These are phyloP conservation scores for Suhomyces prunicola DNA, from an alignment of 805 yeast species.

Conservation along the genomic window DNA sequence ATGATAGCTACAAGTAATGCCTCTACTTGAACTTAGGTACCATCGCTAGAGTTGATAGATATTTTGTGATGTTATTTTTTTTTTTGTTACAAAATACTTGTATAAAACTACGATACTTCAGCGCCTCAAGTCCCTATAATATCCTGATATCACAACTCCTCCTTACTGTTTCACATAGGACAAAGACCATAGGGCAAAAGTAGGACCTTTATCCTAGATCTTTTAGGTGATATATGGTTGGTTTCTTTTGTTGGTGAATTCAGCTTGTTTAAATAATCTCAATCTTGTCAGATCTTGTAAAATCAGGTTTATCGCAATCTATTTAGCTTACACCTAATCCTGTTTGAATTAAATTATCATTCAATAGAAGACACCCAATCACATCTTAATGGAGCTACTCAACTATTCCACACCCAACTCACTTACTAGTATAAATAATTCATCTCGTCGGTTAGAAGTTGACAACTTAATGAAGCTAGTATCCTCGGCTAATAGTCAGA, in stretches of 20 bases:
- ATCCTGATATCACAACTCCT: not conserved
- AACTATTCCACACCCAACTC: slow-evolving; percentile 1
- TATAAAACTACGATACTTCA: slow-evolving; percentile 7
- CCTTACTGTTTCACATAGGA: slow-evolving; percentile 4
- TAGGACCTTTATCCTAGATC: slow-evolving; percentile 1
- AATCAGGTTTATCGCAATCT: not conserved
- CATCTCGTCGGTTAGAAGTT: slow-evolving; percentile 2
- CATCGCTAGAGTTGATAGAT: not conserved
- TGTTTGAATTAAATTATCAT: not conserved
- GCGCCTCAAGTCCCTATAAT: slow-evolving; percentile 3
- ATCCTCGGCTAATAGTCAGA: not conserved
- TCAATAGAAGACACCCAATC: not conserved
- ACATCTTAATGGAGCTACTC: slow-evolving; percentile 4
- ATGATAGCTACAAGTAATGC: not conserved
- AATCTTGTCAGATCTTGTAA: slow-evolving; percentile 5
- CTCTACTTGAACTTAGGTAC: not conserved
- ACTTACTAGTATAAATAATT: not conserved
- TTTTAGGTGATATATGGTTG: not conserved
- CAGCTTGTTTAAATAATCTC: slow-evolving; percentile 2
- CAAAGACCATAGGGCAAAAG: not conserved
- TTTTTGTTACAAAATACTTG: slow-evolving; percentile 2
- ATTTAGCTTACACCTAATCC: not conserved
- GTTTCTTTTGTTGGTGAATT: not conserved
- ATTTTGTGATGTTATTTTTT: slow-evolving; percentile 1
- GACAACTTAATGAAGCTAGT: slow-evolving; percentile 3